Base-by-base conservation (phyloP, 495 filamentous ascomycete species). In the Chaetomidium leptoderma region DNA sequence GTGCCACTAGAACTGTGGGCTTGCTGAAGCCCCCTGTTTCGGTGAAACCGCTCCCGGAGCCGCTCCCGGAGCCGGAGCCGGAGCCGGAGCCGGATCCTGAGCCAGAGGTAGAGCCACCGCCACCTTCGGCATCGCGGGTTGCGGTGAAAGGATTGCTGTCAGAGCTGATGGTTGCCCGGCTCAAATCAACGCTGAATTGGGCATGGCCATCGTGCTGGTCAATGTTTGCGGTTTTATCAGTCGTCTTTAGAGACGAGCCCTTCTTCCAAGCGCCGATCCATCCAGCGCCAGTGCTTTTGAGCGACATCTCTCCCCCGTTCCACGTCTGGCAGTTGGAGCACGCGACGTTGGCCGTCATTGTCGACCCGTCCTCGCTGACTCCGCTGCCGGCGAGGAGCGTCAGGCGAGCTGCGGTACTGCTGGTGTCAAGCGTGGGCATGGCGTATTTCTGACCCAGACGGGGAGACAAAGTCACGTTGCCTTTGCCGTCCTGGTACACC, bases 251-350 rank as follows among this genome's bases (percentile, higher is more conserved):
- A 1, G 85, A 60, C 0, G 69, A 65, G 5, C 90, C 87, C 13
- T 68, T 62, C 53, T 82, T 83, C 67, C 78, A 77, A 2, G 85
- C 86, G 64, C 78, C 86, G 59, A 96, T 86, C 82, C 87, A 92
- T 13, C 70, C 63, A 19, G 79, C 77, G 7, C 62, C 67, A 1
- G 75, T 66, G 59, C 77, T 63, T 21, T 59, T 75, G n/a, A 82
- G 74, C 11, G 65, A 73, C 78, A 87, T 84, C 21, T 68, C 67
- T 4, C 88, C 90, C 32, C 74, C 84, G 47, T 76, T 71, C 69
- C 82, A 85, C 65, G 68, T 59, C 35, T 74, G 68, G 57, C 77
- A 78, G 61, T 76, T 76, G 21, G 63, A 55, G 60, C 76, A 78
- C 17, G 55, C 74, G 32, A 90, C 67, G 66, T 86, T 89, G 45